These are phyloP conservation scores for Proliferodiscus dingleyae DNA, from an alignment of 2,329 filamentous ascomycete genomes.

Conservation along the genomic window DNA sequence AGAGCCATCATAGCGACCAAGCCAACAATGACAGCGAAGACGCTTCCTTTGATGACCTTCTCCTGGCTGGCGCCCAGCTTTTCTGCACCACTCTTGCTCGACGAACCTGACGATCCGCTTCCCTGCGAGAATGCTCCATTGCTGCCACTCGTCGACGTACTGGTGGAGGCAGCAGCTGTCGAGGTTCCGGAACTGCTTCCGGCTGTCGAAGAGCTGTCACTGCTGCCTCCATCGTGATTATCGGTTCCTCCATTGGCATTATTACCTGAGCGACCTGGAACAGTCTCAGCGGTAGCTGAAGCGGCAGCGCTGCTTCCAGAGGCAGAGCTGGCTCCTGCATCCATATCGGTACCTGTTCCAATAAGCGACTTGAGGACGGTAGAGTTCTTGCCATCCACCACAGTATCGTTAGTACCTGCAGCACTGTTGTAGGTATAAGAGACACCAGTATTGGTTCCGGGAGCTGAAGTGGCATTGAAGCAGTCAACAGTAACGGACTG, in stretches of 20 bases:
- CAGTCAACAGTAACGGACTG: slow-evolving; percentile 77
- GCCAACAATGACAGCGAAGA: slow-evolving; percentile 30
- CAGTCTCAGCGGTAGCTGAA: slow-evolving; percentile 36
- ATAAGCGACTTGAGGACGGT: slow-evolving; percentile 75
- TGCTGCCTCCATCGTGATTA: slow-evolving; percentile 26
- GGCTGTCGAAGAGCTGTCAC: slow-evolving; percentile 9
- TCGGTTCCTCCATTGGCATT: slow-evolving; percentile 36
- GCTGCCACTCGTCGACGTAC: slow-evolving; percentile 18
- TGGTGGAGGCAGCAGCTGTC: slow-evolving; percentile 28
- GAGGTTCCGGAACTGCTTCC: slow-evolving; percentile 20
- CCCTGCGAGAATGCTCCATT: slow-evolving; percentile 30
- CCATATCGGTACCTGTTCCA: slow-evolving; percentile 75
- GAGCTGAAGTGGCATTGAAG: slow-evolving; percentile 59
- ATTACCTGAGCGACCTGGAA: slow-evolving; percentile 51
- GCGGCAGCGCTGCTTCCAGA: slow-evolving; percentile 16
- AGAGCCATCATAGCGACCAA: slow-evolving; percentile 30
- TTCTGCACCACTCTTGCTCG: slow-evolving; percentile 23
- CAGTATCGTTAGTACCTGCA: slow-evolving; percentile 67
- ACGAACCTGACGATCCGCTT: slow-evolving; percentile 10
- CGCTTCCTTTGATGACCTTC: slow-evolving; percentile 24
- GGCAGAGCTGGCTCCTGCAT: slow-evolving; percentile 37
- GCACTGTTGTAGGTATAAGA: slow-evolving; percentile 71
- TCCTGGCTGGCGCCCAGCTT: slow-evolving; percentile 22
- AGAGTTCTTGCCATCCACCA: slow-evolving; percentile 67
- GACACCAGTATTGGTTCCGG: slow-evolving; percentile 64